Evolutionary conservation across 768 basidiomycete species (phyloP), one percentile per base, ranked within the genome.

Genomic region (Amanita inopinata): DNA sequence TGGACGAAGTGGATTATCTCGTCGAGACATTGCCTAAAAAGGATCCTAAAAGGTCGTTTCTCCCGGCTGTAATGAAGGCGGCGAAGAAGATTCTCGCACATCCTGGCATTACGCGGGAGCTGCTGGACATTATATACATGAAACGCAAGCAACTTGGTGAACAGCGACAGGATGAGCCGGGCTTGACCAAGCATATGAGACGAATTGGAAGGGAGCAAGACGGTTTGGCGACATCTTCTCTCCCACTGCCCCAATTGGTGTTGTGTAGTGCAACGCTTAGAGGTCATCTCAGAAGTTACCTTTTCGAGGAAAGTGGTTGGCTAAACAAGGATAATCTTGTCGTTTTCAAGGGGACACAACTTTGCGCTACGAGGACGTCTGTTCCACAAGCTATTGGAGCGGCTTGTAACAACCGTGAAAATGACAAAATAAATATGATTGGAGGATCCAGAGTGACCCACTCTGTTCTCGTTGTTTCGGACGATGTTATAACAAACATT

Each of bases 1-100:
- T 87, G 42, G 85, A 88, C 49, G 85, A 88, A 55, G 79, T 76
- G 35, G 86, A 88, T 53, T 81, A 78, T 56, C 62, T 87, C 30
- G 64, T 89, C 41, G 74, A 73, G 46, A 72, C 67, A 2, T 59
- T 70, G 4, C 71, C 79, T 10, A 57, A 54, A 46, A 67, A 62
- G 45, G 58, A 59, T 43, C 59, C 56, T 33, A 63, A 49, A 52
- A 68, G 54, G 54, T 64, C 65, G 23, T 67, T 59, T 38, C 55
- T 51, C 38, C 56, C 57, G 36, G 61, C 64, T 5, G 49, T 50
- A 33, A 57, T 58, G 45, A 70, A 66, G 52, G 62, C 62, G 22
- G 56, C 58, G 47, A 64, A 60, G 47, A 71, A 69, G 49, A 52
- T 68, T n/a, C 54, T 58, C 39, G 62, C 60, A 39, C 85, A 86